phyloP scores from a whole-genome alignment of 139 green algal species.

The Chlorella vulgaris region DNA sequence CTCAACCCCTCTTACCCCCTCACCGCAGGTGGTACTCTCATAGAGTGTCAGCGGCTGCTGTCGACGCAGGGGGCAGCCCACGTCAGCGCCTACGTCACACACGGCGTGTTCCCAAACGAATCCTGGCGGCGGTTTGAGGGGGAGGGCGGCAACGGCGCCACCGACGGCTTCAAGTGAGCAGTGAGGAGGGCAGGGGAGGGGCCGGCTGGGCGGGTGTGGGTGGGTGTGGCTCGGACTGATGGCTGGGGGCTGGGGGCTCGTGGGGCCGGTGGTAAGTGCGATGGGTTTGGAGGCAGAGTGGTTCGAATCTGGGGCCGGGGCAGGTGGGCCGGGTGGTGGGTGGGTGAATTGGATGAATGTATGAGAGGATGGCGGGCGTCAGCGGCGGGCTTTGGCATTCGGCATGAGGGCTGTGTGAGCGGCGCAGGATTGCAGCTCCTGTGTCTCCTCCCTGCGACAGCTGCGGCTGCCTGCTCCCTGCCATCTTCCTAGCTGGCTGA shows the following conservation, averaged over 20 bases:
- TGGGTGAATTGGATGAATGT: no score
- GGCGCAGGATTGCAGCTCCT: no score
- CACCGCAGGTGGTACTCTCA: constrained; percentile 84
- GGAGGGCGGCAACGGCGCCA: constrained; percentile 44
- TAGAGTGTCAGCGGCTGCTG: constrained; percentile 94
- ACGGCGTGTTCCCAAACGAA: constrained; percentile 96
- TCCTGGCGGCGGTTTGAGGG: constrained; percentile 81
- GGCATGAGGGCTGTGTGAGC: no score
- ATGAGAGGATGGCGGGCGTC: no score
- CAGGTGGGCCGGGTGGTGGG: no score
- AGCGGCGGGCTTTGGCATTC: no score
- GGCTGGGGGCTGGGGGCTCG: no score
- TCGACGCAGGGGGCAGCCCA: constrained; percentile 47
- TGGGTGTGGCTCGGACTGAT: no score
- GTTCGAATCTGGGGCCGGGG: no score
- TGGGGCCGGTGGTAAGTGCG: no score
- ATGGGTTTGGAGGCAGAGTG: no score
- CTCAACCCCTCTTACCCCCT: background rate
- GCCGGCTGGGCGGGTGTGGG: background rate
- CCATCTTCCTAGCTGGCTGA: background rate
- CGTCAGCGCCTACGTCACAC: constrained; percentile 96
- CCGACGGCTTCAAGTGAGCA: constrained; percentile 23
- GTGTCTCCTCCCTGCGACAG: no score
- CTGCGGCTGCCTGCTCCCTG: background rate
- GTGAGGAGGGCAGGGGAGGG: background rate